A percentile compares a stretch with the other conserved stretches of the same genome.
These are phyloP conservation scores for Erysimum cheiranthoides DNA, from an alignment of 345 rosid species.

Conservation along the genomic window DNA sequence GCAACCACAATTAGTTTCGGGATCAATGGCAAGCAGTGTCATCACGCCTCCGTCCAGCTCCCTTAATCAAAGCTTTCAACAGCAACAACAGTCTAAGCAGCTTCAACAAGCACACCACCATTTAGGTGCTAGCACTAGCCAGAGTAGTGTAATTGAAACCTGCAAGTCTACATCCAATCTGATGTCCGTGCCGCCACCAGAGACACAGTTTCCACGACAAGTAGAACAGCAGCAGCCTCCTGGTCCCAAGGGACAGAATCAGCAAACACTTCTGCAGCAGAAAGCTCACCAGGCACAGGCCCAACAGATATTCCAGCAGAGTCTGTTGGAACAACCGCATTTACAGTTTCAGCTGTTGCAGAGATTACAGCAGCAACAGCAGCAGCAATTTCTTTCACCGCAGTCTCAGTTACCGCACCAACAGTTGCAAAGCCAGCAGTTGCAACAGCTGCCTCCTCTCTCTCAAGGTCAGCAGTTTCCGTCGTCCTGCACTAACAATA, in stretches of 20 bases:
- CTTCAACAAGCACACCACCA: constrained; percentile 38
- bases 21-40: constrained; percentile 42
- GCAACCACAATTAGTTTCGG: constrained; percentile 45
- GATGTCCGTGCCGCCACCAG: constrained; percentile 68
- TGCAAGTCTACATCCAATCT: constrained; percentile 60
- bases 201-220: constrained; percentile 62
- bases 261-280: constrained; percentile 71
- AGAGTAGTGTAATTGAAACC: constrained; percentile 44
- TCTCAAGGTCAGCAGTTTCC: constrained; percentile 71
- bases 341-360: constrained; percentile 79
- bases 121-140: constrained; percentile 43
- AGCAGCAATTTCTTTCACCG: constrained; percentile 69
- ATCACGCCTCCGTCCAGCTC: constrained; percentile 36
- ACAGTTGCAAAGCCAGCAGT: constrained; percentile 58
- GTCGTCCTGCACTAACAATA: constrained; percentile 53
- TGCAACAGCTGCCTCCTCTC: constrained; percentile 54
- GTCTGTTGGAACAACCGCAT: constrained; percentile 80
- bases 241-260: constrained; percentile 65
- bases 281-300: constrained; percentile 61
- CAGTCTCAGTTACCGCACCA: constrained; percentile 67
- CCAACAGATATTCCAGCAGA: constrained; percentile 67
- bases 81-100: constrained; percentile 44
- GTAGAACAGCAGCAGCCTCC: constrained; percentile 69
- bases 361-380: constrained; percentile 79
- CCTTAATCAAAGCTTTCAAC: constrained; percentile 40